These are phyloP conservation scores for Geotrichum reessii DNA, from an alignment of 1,139 yeast genomes.

Conservation along the genomic window DNA sequence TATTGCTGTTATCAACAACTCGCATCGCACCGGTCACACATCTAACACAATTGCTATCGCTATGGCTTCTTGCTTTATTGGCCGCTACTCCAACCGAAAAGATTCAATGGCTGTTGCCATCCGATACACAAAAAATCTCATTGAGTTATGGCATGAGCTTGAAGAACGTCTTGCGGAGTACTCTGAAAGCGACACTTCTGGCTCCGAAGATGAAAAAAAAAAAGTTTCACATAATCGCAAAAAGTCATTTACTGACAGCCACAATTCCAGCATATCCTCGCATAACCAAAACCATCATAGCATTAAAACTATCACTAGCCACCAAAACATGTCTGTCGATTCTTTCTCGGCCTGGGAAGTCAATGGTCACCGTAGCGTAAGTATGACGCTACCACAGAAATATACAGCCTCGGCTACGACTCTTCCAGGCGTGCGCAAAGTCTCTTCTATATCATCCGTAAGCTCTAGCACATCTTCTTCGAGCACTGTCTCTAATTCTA, in stretches of 20 bases:
- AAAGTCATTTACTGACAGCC: not conserved
- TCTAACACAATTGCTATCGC: constrained; percentile 5
- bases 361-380: not conserved
- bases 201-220: constrained; percentile 10
- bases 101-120: constrained; percentile 28
- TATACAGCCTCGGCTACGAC: constrained; percentile 1
- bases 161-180: constrained; percentile 1
- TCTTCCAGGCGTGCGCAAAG: not conserved
- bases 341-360: not conserved
- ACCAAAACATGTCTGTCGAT: constrained; percentile 7
- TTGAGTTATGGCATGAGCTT: constrained; percentile 30
- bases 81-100: constrained; percentile 25
- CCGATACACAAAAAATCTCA: constrained; percentile 26
- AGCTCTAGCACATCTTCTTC: constrained; percentile 10
- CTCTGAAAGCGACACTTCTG: constrained; percentile 11
- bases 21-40: constrained; percentile 6
- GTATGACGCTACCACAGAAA: not conserved
- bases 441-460: constrained; percentile 6
- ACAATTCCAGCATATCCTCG: not conserved
- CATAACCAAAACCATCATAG: not conserved
- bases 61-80: constrained; percentile 33
- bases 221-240: constrained; percentile 2
- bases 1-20: constrained; percentile 5
- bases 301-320: constrained; percentile 4
- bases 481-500: not conserved